phyloP scores from a whole-genome alignment of 345 rosid species.

The Iberis pinnata region DNA sequence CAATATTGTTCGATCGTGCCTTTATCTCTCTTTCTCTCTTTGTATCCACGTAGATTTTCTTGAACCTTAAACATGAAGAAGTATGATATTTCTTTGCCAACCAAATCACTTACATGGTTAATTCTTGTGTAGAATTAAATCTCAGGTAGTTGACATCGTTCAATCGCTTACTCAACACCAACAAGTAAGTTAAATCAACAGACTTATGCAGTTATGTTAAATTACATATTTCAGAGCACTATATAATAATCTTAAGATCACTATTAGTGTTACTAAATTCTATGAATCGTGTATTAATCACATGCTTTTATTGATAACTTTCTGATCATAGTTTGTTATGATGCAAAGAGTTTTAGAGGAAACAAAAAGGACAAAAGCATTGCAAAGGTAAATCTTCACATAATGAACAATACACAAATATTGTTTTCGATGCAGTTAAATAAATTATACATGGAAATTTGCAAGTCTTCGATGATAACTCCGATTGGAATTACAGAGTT shows the following conservation, averaged over 20 bases:
- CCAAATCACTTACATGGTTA: too few species aligned
- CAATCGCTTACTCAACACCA: slow-evolving; percentile 95
- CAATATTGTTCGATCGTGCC: too few species aligned
- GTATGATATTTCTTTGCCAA: too few species aligned
- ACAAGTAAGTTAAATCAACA: slow-evolving; percentile 46
- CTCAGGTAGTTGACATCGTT: slow-evolving; percentile 75
- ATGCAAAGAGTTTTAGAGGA: slow-evolving; percentile 67
- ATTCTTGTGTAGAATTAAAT: too few species aligned
- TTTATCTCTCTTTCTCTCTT: too few species aligned
- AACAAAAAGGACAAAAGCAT: slow-evolving; percentile 71
- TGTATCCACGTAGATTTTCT: too few species aligned
- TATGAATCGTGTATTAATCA: too few species aligned
- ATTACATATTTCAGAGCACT: too few species aligned
- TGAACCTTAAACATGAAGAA: too few species aligned
- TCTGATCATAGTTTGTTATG: slow-evolving; percentile 78
- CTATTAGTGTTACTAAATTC: background rate
- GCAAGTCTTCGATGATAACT: background rate
- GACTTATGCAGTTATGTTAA: background rate
- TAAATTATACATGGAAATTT: background rate
- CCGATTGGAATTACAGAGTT: background rate
- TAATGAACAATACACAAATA: background rate
- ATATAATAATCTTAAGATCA: background rate
- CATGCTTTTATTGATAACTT: slow-evolving; percentile 1
- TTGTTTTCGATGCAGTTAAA: slow-evolving; percentile 37
- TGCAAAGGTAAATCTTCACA: slow-evolving; percentile 48